phyloP scores from a whole-genome alignment of 768 basidiomycete species.

The Termitomyces sp. region DNA sequence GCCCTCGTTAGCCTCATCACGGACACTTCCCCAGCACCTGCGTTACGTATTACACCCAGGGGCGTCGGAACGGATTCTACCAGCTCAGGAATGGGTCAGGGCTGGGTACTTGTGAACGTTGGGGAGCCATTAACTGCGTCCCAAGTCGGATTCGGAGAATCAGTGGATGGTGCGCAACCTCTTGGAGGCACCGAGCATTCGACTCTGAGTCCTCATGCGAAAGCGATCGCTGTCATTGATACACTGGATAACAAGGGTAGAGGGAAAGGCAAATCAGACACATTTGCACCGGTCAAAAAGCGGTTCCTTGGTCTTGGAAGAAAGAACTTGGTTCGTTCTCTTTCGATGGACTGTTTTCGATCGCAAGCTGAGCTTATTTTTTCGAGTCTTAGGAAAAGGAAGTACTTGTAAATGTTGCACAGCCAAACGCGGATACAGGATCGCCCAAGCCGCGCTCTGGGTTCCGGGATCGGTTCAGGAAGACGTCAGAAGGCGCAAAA shows the following conservation, averaged over 20 bases:
- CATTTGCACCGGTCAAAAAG: constrained; percentile 11
- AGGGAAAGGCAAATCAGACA: constrained; percentile 20
- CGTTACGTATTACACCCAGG: constrained; percentile 6
- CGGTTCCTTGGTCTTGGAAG: constrained; percentile 34
- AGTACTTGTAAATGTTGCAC: neutral
- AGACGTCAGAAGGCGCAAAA: constrained; percentile 34
- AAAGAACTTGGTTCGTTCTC: constrained; percentile 32
- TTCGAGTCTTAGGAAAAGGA: neutral
- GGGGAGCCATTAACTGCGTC: constrained; percentile 28
- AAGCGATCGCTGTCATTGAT: constrained; percentile 59
- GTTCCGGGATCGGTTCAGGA: constrained; percentile 28
- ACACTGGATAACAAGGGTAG: constrained; percentile 46
- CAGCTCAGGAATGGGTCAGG: constrained; percentile 35
- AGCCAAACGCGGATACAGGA: neutral
- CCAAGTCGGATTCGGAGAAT: constrained; percentile 1
- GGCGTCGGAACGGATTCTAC: constrained; percentile 1
- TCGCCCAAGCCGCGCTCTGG: constrained; percentile 20
- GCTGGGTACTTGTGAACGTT: constrained; percentile 65
- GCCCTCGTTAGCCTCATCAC: constrained; percentile 50
- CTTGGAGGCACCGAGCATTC: neutral
- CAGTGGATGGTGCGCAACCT: neutral
- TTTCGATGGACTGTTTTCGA: neutral
- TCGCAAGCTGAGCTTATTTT: neutral
- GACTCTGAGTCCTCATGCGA: constrained; percentile 35
- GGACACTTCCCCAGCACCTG: constrained; percentile 20